Percentiles rank a stretch among this genome's conserved stretches.
phyloP scores from a whole-genome alignment of 345 rosid genomes.

The Turnera subulata region DNA sequence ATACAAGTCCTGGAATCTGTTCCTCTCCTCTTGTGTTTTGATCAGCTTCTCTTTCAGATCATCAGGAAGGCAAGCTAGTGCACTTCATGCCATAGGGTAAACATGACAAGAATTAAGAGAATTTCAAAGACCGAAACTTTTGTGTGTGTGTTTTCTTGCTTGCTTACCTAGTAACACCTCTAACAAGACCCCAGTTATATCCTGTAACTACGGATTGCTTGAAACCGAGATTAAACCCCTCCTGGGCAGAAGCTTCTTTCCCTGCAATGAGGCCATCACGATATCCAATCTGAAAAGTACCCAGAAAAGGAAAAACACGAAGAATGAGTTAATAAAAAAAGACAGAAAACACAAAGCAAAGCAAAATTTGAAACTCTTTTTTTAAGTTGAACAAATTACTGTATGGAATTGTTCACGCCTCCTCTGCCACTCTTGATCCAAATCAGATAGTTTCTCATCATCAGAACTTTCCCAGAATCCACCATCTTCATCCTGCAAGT shows the following conservation, averaged over 20 bases:
- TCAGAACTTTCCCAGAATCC: background rate
- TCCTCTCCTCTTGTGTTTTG: constrained; percentile 43
- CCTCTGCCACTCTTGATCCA: background rate
- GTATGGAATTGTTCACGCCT: background rate
- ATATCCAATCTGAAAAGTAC: background rate
- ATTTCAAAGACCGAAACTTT: background rate
- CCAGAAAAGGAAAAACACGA: background rate
- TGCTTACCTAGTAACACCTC: constrained; percentile 80
- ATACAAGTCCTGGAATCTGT: constrained; percentile 36
- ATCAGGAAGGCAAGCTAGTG: constrained; percentile 55
- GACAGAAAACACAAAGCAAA: background rate
- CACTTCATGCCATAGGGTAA: constrained; percentile 39
- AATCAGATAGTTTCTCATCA: background rate
- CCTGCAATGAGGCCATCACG: constrained; percentile 39
- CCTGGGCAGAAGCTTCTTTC: constrained; percentile 67
- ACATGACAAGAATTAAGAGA: background rate
- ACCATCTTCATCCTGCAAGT: background rate
- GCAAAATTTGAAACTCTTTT: too few species aligned
- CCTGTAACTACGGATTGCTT: constrained; percentile 60
- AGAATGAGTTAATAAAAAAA: background rate
- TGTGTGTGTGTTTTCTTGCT: background rate
- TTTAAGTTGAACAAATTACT: background rate
- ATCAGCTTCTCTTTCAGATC: constrained; percentile 46
- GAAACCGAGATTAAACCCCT: constrained; percentile 75
- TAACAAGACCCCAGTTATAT: constrained; percentile 65